Percentiles rank a stretch among this genome's conserved stretches.
phyloP scores from a whole-genome alignment of 805 yeast genomes.

The Suhomyces emberorum region DNA sequence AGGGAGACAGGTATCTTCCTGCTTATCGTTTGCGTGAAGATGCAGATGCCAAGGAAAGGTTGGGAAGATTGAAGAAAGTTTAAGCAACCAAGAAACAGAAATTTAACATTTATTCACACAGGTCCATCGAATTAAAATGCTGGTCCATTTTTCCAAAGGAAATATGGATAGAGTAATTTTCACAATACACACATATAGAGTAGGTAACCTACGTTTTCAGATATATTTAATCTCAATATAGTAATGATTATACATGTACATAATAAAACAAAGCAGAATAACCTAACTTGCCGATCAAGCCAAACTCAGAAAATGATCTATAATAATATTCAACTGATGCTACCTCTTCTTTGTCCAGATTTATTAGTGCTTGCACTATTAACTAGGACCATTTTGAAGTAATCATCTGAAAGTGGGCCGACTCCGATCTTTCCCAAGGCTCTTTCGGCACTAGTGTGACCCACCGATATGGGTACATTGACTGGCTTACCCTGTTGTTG shows the following conservation, averaged over 20 bases:
- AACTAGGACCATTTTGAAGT: slow-evolving; percentile 17
- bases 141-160: too few species aligned
- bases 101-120: too few species aligned
- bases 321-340: slow-evolving; percentile 1
- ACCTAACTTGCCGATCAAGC: too few species aligned
- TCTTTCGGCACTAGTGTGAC: slow-evolving; percentile 72
- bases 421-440: slow-evolving; percentile 78
- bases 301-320: too few species aligned
- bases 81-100: too few species aligned
- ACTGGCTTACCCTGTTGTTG: slow-evolving; percentile 34
- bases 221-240: too few species aligned
- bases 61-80: slow-evolving; percentile 37
- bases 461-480: slow-evolving; percentile 42
- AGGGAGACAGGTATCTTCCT: slow-evolving; percentile 37
- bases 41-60: slow-evolving; percentile 53
- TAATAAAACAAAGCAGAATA: too few species aligned
- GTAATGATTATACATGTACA: too few species aligned
- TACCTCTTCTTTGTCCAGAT: slow-evolving; percentile 9
- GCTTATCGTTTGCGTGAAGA: slow-evolving; percentile 61
- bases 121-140: too few species aligned
- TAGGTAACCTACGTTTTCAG: too few species aligned
- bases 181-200: too few species aligned
- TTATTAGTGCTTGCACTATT: slow-evolving; percentile 10
- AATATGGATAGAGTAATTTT: too few species aligned
- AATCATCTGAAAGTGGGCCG: slow-evolving; percentile 62